Percentiles rank a stretch among this genome's conserved stretches.
phyloP scores from a whole-genome alignment of 2,329 filamentous ascomycete species.

The Claviceps pusilla region DNA sequence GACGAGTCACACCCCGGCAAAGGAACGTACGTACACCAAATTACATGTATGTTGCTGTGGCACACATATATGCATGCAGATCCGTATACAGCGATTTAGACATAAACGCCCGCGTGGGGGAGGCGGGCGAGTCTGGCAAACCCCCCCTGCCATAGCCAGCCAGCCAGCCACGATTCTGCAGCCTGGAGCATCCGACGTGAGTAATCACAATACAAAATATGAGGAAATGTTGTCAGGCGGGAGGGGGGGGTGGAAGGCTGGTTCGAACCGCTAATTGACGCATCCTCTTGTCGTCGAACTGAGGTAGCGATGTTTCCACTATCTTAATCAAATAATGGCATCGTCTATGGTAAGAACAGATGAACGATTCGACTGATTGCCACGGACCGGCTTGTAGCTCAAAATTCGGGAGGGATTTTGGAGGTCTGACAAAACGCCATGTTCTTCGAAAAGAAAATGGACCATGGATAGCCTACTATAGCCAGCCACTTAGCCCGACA shows the following conservation, averaged over 20 bases:
- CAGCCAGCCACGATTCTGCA: not conserved
- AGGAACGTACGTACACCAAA: too few relatives aligned
- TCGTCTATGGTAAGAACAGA: too few relatives aligned
- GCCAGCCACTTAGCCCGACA: not conserved
- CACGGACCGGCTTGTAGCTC: too few relatives aligned
- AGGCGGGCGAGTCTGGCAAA: not conserved
- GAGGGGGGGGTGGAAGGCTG: too few relatives aligned
- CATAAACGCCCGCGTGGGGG: not conserved
- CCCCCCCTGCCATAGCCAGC: not conserved
- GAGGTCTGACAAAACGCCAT: not conserved
- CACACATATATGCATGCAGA: not conserved
- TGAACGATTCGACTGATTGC: too few relatives aligned
- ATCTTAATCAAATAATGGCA: too few relatives aligned
- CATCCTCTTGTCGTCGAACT: too few relatives aligned
- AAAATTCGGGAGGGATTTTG: not conserved
- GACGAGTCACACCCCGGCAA: not conserved
- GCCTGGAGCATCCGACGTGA: not conserved
- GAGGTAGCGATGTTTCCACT: too few relatives aligned
- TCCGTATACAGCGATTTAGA: not conserved
- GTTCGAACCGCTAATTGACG: not conserved
- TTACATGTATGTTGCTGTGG: not conserved
- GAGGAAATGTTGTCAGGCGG: too few relatives aligned
- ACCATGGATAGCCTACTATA: not conserved
- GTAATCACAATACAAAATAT: not conserved
- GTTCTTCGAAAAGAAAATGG: too few relatives aligned